A percentile compares a stretch with the other conserved stretches of the same genome.
Conservation (phyloP, 208 protist genomes). For the Acanthamoeba sp. region DNA sequence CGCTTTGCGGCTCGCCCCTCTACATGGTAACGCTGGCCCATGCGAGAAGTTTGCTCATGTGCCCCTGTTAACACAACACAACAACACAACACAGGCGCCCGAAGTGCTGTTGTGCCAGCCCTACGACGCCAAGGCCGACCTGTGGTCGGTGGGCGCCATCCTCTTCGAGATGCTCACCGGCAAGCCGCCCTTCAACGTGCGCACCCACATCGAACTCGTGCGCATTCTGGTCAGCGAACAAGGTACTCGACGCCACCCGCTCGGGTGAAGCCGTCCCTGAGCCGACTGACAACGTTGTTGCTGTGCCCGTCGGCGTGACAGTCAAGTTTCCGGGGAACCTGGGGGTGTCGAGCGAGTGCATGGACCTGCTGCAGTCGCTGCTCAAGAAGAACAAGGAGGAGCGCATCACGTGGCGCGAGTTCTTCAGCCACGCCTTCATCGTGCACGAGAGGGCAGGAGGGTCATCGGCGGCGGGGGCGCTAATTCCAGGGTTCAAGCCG, state of each 20-base stretch:
- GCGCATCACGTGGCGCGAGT: constrained; percentile 63
- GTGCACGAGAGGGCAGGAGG: not conserved
- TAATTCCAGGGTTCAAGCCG: not conserved
- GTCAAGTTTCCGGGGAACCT: constrained; percentile 28
- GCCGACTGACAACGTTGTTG: no score
- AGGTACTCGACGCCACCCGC: not conserved
- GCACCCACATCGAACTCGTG: constrained; percentile 56
- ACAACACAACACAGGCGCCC: not conserved
- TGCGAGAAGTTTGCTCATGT: no score
- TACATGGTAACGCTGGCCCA: constrained; percentile 33
- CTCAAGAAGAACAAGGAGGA: constrained; percentile 66
- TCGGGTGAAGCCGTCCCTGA: not conserved
- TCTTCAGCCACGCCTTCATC: constrained; percentile 64
- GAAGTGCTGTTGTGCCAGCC: constrained; percentile 55
- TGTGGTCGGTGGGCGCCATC: constrained; percentile 67
- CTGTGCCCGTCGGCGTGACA: no score
- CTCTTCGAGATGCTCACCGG: constrained; percentile 67
- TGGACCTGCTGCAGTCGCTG: constrained; percentile 53
- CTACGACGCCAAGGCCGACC: constrained; percentile 67
- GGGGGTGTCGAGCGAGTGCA: constrained; percentile 35
- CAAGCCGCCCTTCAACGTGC: constrained; percentile 58
- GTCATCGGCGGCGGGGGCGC: not conserved
- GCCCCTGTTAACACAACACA: not conserved
- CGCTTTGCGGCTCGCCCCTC: constrained; percentile 60
- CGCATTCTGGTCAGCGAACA: constrained; percentile 49